Conservation (phyloP, 352 stramenopile genomes). For the Globisporangium irregulare region DNA sequence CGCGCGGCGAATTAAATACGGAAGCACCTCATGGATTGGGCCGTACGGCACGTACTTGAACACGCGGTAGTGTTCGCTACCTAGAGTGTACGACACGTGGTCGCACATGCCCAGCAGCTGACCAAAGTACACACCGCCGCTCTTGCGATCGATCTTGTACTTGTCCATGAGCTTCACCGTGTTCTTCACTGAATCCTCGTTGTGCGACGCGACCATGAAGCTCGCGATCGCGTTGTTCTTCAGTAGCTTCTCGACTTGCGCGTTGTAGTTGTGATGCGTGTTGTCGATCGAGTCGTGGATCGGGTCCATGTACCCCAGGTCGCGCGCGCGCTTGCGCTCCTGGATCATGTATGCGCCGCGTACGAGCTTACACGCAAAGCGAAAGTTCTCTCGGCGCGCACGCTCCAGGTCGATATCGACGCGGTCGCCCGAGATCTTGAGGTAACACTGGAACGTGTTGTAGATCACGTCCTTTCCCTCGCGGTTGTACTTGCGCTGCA, state of each 20-base stretch:
- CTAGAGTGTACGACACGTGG: conserved; percentile 95
- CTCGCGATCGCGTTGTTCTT: conserved; percentile 84
- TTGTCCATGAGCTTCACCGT: conserved; percentile 92
- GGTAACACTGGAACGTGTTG: conserved; percentile 99
- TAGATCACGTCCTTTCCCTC: conserved; percentile 89
- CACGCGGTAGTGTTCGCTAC: conserved; percentile 88
- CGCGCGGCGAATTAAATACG: conserved; percentile 96
- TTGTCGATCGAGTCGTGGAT: conserved; percentile 93
- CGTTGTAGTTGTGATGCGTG: conserved; percentile 95
- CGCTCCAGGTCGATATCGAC: conserved; percentile 92
- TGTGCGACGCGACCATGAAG: conserved; percentile 98
- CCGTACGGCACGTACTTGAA: conserved; percentile 99
- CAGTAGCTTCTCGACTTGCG: conserved; percentile 89
- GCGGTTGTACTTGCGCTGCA: conserved; percentile 91
- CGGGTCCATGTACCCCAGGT: conserved; percentile 81
- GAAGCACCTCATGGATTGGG: conserved; percentile 94
- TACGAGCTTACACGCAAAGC: conserved; percentile 97
- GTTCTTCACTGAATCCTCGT: conserved; percentile 92
- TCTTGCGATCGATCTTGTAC: conserved; percentile 75
- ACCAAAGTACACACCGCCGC: conserved; percentile 91
- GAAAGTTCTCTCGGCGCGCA: conserved; percentile 88
- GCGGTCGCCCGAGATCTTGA: conserved; percentile 89
- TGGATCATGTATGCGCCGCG: conserved; percentile 98
- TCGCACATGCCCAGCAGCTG: conserved; percentile 98
- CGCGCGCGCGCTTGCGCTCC: conserved; percentile 89